phyloP scores from a whole-genome alignment of 2,329 filamentous ascomycete species.

The Aspergillus brunneoviolaceus region DNA sequence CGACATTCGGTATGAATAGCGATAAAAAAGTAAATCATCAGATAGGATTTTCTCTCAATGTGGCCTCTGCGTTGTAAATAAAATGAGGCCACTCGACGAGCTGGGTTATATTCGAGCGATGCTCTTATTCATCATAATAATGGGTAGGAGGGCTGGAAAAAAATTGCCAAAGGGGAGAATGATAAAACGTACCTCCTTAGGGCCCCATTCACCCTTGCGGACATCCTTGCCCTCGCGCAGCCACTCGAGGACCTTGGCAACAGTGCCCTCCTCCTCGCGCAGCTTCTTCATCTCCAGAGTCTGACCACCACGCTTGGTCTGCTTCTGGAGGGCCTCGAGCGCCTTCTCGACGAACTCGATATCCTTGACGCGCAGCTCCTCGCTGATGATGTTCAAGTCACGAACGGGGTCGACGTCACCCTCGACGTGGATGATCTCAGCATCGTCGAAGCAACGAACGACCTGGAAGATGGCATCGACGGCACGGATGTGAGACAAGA shows the following conservation, averaged over 20 bases:
- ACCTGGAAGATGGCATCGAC: constrained; percentile 98
- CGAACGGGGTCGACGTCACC: constrained; percentile 94
- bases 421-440: constrained; percentile 99
- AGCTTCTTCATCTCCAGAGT: constrained; percentile 97
- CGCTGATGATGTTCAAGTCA: constrained; percentile 93
- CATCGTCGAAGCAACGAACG: constrained; percentile 95
- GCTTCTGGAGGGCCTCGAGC: constrained; percentile 86
- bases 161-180: constrained; percentile 22
- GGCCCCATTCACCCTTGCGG: constrained; percentile 81
- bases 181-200: constrained; percentile 77
- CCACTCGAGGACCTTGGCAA: constrained; percentile 82
- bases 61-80: constrained; percentile 68
- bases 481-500: constrained; percentile 97
- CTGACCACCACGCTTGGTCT: constrained; percentile 90
- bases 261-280: constrained; percentile 87
- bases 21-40: constrained; percentile 54
- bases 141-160: not conserved
- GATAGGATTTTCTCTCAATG: constrained; percentile 80
- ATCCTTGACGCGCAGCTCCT: constrained; percentile 95
- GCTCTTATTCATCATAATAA: constrained; percentile 97
- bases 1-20: constrained; percentile 16
- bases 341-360: constrained; percentile 98
- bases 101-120: constrained; percentile 94
- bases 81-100: constrained; percentile 87
- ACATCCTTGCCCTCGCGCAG: constrained; percentile 90